Evolutionary conservation across 1,139 yeast genomes (phyloP).

Genomic region (Candida sanyaensis): DNA sequence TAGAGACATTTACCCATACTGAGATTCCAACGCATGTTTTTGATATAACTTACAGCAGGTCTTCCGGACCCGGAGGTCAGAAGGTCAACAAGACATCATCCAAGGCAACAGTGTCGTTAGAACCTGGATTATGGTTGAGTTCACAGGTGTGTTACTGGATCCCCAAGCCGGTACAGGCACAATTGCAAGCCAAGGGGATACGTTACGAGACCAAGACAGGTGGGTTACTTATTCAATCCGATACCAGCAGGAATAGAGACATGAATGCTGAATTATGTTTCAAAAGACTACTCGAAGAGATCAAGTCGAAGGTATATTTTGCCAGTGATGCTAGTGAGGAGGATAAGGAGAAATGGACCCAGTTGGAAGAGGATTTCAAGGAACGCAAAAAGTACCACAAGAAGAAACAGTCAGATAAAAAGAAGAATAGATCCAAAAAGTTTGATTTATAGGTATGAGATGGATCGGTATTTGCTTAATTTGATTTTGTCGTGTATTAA

Average conservation of each 20-base stretch:
- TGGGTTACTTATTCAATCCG: constrained; percentile 67
- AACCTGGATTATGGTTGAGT: constrained; percentile 46
- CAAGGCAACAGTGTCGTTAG: constrained; percentile 69
- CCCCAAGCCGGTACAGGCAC: constrained; percentile 52
- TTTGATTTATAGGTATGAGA: constrained; percentile 23
- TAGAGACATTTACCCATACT: constrained; percentile 28
- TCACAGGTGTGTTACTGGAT: constrained; percentile 58
- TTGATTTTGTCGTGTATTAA: too few species aligned
- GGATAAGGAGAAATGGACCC: constrained; percentile 57
- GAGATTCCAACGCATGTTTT: constrained; percentile 55
- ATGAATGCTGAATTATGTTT: constrained; percentile 62
- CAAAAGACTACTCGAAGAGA: constrained; percentile 54
- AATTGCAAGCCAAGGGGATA: constrained; percentile 40
- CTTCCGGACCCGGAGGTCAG: constrained; percentile 96
- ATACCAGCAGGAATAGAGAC: constrained; percentile 58
- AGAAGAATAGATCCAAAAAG: constrained; percentile 46
- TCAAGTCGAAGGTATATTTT: constrained; percentile 49
- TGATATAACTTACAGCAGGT: constrained; percentile 59
- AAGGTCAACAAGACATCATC: constrained; percentile 85
- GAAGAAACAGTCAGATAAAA: constrained; percentile 55
- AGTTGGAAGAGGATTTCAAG: constrained; percentile 44
- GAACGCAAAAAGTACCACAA: constrained; percentile 54
- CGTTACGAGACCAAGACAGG: constrained; percentile 58
- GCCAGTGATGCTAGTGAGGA: constrained; percentile 52
- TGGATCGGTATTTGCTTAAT: too few species aligned